Base-by-base conservation (phyloP, 345 rosid species). In the Salix purpurea region DNA sequence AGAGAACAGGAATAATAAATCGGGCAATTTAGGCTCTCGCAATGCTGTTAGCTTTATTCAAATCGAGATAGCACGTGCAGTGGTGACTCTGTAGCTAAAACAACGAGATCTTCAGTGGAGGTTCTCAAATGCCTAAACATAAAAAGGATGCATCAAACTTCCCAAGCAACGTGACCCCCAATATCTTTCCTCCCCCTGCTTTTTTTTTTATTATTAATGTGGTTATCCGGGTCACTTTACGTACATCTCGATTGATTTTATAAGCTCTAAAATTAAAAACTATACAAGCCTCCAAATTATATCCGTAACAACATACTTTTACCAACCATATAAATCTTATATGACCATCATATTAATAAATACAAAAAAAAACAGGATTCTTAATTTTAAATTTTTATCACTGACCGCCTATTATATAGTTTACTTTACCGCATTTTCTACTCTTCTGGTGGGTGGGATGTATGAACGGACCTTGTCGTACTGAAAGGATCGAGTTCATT, bases 171-270 rank as follows among this genome's bases (percentile, higher is more conserved):
- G n/a, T 69, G 72, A 50, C 26, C 4, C 30, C 30, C 72, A 32
- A 1, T 30, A 65, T n/a, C 71, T 14, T 65, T 30, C 32, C 34
- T 3, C 4, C 34, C 34, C 34, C 34, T 2, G 2, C 32, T 2
- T 30, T 30, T 30, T 7, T 32, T 28, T 36, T 32, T 2, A 4
- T 32, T 1, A 4, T 4, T 32, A 32, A 32, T 4, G 0, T 32
- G 0, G 34, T 32, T 32, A 0, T 32, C 0, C 0, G 5, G 0
- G 0, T 32, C 5, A 32, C 0, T 4, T 32, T 32, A 0, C 0
- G 0, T 0, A 32, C 0, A 32, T 32, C 0, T 32, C 0, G 0
- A 32, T 0, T 32, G 4, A 32, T 32, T 0, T 32, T 4, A 32
- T 32, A 32, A 32, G 5, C 5, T 32, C 34, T 32, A 32, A 34